Conservation (phyloP, 495 filamentous ascomycete genomes). For the Aspergillus panamensis region DNA sequence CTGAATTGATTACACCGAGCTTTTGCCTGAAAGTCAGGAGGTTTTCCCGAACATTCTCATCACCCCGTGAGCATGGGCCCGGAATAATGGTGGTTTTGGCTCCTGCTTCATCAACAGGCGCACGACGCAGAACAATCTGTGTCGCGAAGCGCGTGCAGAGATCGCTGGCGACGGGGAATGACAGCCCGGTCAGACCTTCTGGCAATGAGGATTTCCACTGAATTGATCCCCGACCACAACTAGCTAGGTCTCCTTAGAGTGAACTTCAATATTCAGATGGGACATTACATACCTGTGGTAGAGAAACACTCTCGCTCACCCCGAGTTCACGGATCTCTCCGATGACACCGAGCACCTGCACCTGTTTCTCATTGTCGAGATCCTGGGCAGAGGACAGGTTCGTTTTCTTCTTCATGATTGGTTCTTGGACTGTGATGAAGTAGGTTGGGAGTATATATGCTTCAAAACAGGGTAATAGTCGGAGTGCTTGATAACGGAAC, state of each 20-base stretch:
- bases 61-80: conserved; percentile 17
- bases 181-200: conserved; percentile 49
- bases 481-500: neutral
- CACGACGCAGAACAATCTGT: conserved; percentile 53
- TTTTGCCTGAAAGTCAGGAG: conserved; percentile 26
- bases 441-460: too few species aligned
- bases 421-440: neutral
- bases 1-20: conserved; percentile 22
- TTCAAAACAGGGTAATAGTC: too few species aligned
- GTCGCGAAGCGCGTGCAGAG: conserved; percentile 59
- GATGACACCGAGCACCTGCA: conserved; percentile 27
- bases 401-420: neutral
- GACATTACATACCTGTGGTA: conserved; percentile 32
- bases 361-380: conserved; percentile 14
- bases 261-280: neutral
- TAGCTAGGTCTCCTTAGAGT: conserved; percentile 22
- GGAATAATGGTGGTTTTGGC: conserved; percentile 31
- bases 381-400: neutral
- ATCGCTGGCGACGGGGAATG: conserved; percentile 49
- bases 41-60: conserved; percentile 18
- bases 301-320: conserved; percentile 32
- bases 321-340: conserved; percentile 36
- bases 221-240: conserved; percentile 47
- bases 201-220: conserved; percentile 53
- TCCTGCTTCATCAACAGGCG: conserved; percentile 21